Conservation (phyloP, 2,329 filamentous ascomycete species). For the Penicillium hesseltinei region DNA sequence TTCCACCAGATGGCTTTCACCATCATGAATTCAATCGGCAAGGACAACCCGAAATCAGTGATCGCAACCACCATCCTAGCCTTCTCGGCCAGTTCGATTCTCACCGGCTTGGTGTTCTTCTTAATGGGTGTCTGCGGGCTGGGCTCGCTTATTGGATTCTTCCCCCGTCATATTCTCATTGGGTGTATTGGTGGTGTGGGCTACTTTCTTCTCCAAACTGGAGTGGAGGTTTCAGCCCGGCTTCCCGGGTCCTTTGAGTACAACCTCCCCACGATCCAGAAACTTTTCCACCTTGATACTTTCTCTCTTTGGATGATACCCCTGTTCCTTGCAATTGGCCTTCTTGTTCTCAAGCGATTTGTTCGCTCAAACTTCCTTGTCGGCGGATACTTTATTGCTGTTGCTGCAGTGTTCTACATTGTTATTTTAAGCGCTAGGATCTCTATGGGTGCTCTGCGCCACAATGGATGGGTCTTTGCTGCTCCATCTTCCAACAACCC, state of each 20-base stretch:
- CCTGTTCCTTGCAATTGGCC: conserved; percentile 68
- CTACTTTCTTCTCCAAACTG: conserved; percentile 88
- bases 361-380: conserved; percentile 81
- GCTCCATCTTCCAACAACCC: conserved; percentile 80
- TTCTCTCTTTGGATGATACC: conserved; percentile 81
- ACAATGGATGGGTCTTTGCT: conserved; percentile 85
- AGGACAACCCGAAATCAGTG: conserved; percentile 77
- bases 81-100: conserved; percentile 83
- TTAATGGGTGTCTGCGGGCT: conserved; percentile 82
- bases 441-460: conserved; percentile 64
- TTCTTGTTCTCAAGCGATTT: conserved; percentile 74
- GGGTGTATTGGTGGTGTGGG: conserved; percentile 97
- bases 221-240: conserved; percentile 87
- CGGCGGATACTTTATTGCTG: conserved; percentile 80
- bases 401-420: conserved; percentile 60
- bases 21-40: conserved; percentile 75
- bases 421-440: conserved; percentile 56
- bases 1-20: conserved; percentile 97
- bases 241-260: conserved; percentile 83
- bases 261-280: conserved; percentile 70
- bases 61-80: conserved; percentile 92
- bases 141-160: conserved; percentile 93
- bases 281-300: conserved; percentile 71
- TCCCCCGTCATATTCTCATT: conserved; percentile 91
- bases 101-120: conserved; percentile 91